Conservation (phyloP, 2,329 filamentous ascomycete genomes). For the Talaromyces sp. region DNA sequence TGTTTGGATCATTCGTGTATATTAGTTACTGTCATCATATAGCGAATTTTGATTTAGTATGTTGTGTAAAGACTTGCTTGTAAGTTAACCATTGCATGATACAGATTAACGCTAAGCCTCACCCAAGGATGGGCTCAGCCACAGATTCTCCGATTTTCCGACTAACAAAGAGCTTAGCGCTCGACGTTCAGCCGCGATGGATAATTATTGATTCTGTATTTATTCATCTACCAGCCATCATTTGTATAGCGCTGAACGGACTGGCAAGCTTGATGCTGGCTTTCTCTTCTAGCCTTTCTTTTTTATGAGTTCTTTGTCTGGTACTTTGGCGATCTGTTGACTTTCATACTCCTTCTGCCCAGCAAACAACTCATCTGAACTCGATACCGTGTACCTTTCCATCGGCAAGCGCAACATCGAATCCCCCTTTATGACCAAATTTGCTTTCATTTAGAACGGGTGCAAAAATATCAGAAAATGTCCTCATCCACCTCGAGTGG, state of each 20-base stretch:
- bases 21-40: background rate
- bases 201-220: background rate
- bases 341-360: background rate
- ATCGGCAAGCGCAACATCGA: background rate
- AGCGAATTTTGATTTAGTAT: background rate
- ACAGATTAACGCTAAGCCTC: background rate
- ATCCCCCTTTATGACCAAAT: background rate
- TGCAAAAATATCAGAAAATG: background rate
- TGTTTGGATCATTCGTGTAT: background rate
- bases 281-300: background rate
- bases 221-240: background rate
- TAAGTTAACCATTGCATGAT: too few relatives aligned
- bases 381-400: background rate
- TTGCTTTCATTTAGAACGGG: background rate
- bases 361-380: background rate
- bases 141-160: slow-evolving; percentile 9
- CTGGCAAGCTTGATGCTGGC: background rate
- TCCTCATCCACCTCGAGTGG: background rate
- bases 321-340: background rate
- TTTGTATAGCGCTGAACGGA: background rate
- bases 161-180: background rate
- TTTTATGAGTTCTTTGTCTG: background rate
- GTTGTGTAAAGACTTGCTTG: background rate
- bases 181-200: background rate
- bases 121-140: slow-evolving; percentile 2